Evolutionary conservation across 371 early-diverging fungal genomes (phyloP).

Genomic region (Synchytrium microbalum): DNA sequence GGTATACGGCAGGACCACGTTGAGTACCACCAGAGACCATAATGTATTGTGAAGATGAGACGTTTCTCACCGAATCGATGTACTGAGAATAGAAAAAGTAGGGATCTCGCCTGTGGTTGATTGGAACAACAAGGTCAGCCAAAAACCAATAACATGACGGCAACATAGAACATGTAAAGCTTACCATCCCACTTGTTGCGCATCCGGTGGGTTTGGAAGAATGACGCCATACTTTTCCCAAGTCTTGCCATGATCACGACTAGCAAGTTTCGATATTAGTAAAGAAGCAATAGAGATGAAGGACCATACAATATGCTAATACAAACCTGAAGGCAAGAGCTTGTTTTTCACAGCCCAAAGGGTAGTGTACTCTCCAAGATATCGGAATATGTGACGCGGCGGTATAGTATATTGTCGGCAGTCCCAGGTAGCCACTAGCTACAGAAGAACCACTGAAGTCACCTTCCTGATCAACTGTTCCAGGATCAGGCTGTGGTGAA

Average conservation of each 20-base stretch:
- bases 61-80: too few species aligned
- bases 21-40: neutral
- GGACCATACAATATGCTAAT: too few species aligned
- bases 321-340: neutral
- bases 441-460: neutral
- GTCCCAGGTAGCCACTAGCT: neutral
- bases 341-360: neutral
- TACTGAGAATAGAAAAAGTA: neutral
- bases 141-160: too few species aligned
- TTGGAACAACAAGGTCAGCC: neutral
- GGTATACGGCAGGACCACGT: neutral
- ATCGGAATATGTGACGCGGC: neutral
- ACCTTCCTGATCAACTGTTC: neutral
- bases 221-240: neutral
- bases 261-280: too few species aligned
- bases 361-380: neutral
- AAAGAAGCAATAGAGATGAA: too few species aligned
- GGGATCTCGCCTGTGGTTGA: neutral
- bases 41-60: neutral
- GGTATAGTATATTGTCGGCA: neutral
- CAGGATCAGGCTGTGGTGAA: neutral
- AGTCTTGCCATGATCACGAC: neutral
- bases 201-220: neutral
- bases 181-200: too few species aligned
- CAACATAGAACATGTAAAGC: too few species aligned